phyloP scores from a whole-genome alignment of 139 green algal species.

The Chlamydomonas sp. region DNA sequence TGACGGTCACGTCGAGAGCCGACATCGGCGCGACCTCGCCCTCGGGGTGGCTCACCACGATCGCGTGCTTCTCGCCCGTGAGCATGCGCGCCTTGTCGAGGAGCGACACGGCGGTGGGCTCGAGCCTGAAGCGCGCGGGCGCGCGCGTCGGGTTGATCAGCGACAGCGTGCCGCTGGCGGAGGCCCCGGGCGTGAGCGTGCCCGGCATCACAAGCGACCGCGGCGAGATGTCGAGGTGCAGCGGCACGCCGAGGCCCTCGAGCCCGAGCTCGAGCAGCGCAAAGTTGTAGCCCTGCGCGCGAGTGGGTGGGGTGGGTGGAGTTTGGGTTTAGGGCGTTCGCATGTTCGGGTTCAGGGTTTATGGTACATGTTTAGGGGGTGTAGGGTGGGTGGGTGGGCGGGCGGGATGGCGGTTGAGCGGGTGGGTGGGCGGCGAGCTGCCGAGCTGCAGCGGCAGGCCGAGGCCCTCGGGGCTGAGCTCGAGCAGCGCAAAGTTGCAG shows the following conservation, averaged over 20 bases:
- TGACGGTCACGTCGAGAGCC: not conserved
- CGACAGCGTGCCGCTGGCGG: not conserved
- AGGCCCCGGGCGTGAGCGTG: constrained; percentile 18
- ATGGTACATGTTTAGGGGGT: too few relatives aligned
- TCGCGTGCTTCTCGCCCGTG: not conserved
- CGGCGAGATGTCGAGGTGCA: constrained; percentile 22
- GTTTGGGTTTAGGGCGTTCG: too few relatives aligned
- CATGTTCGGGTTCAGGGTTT: too few relatives aligned
- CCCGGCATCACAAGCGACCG: constrained; percentile 21
- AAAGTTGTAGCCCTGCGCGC: constrained; percentile 10
- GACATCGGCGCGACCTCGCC: constrained; percentile 2
- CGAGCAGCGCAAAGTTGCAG: constrained; percentile 31
- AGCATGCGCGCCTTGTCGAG: not conserved
- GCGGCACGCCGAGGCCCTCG: constrained; percentile 26
- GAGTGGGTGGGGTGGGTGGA: not conserved
- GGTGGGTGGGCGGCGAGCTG: constrained; percentile 17
- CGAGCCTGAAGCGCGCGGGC: constrained; percentile 13
- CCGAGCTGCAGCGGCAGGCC: constrained; percentile 18
- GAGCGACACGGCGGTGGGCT: not conserved
- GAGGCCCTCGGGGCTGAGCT: constrained; percentile 39
- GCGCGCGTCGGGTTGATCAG: constrained; percentile 29
- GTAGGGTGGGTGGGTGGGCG: too few relatives aligned
- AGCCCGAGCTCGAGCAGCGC: constrained; percentile 39
- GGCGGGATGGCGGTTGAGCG: too few relatives aligned
- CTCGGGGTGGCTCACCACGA: not conserved